Evolutionary conservation across 306 rosid species (phyloP).

Genomic region (Pyrus communis): DNA sequence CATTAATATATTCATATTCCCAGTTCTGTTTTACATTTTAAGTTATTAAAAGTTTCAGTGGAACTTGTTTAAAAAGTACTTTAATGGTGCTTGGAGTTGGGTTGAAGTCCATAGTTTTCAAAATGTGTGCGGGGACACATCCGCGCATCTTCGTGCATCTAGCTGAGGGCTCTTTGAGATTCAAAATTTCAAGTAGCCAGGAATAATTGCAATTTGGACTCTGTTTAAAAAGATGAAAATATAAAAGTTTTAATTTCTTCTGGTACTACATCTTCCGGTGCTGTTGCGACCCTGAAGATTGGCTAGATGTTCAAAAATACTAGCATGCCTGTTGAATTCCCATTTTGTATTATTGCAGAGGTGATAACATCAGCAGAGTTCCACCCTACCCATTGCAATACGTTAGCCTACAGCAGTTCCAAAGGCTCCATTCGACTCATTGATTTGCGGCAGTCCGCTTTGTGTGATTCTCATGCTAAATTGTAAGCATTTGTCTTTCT

Average conservation of each 20-base stretch:
- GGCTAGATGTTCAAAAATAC: not conserved
- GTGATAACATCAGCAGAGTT: conserved; percentile 99
- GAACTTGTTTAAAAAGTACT: not conserved
- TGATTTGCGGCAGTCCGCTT: conserved; percentile 97
- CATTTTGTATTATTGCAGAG: conserved; percentile 53
- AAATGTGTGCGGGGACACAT: not conserved
- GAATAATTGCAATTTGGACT: not conserved
- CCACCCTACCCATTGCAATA: conserved; percentile 94
- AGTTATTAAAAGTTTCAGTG: not conserved
- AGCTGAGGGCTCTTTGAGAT: not conserved
- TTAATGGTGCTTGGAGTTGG: conserved; percentile 3
- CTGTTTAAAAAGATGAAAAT: not conserved
- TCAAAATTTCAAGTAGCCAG: not conserved
- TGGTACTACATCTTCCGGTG: too few species aligned
- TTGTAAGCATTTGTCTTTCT: conserved; percentile 45
- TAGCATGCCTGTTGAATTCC: conserved; percentile 13
- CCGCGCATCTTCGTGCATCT: not conserved
- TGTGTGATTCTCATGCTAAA: conserved; percentile 93
- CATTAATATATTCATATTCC: not conserved
- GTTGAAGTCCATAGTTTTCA: not conserved
- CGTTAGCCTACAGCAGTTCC: conserved; percentile 93
- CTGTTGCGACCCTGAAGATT: not conserved
- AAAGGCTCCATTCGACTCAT: conserved; percentile 95
- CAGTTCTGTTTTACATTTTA: not conserved
- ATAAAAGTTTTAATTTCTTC: not conserved